phyloP scores from a whole-genome alignment of 2,329 filamentous ascomycete genomes.

The Claviceps pusilla region DNA sequence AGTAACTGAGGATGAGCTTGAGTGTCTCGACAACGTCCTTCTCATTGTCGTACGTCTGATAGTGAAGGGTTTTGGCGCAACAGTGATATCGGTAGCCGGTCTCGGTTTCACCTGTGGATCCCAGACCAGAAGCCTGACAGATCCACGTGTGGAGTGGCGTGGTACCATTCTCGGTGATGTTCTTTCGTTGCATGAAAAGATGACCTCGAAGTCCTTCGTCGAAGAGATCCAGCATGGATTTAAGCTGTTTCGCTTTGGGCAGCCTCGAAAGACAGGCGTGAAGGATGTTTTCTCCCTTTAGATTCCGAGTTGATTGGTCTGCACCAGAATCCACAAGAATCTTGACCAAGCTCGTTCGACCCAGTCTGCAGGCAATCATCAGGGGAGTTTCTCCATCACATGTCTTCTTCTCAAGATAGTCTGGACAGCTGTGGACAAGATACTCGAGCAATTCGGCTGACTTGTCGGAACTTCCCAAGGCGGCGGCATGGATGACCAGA shows the following conservation, averaged over 20 bases:
- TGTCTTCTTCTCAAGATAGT: constrained; percentile 47
- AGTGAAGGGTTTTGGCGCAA: constrained; percentile 2
- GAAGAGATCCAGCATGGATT: constrained; percentile 40
- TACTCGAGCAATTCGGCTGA: constrained; percentile 47
- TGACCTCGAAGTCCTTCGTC: constrained; percentile 39
- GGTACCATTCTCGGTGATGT: constrained; percentile 32
- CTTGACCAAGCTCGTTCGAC: constrained; percentile 38
- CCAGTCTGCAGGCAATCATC: constrained; percentile 46
- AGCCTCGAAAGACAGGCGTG: constrained; percentile 36
- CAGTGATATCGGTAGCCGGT: constrained; percentile 4
- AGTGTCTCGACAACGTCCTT: constrained; percentile 27
- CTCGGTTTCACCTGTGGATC: constrained; percentile 1
- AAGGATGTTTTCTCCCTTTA: constrained; percentile 49
- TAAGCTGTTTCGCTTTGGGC: constrained; percentile 22
- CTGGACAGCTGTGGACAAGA: constrained; percentile 46
- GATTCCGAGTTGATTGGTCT: constrained; percentile 51
- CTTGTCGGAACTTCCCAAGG: constrained; percentile 30
- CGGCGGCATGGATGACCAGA: constrained; percentile 50
- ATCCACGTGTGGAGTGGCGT: constrained; percentile 53
- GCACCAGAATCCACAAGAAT: constrained; percentile 53
- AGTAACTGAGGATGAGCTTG: constrained; percentile 36
- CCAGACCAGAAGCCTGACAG: constrained; percentile 12
- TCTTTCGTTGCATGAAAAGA: constrained; percentile 44
- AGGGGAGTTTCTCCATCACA: constrained; percentile 49
- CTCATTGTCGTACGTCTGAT: constrained; percentile 11